Conservation (phyloP, 2,329 filamentous ascomycete species). For the Hymenoscyphus fructigenus region DNA sequence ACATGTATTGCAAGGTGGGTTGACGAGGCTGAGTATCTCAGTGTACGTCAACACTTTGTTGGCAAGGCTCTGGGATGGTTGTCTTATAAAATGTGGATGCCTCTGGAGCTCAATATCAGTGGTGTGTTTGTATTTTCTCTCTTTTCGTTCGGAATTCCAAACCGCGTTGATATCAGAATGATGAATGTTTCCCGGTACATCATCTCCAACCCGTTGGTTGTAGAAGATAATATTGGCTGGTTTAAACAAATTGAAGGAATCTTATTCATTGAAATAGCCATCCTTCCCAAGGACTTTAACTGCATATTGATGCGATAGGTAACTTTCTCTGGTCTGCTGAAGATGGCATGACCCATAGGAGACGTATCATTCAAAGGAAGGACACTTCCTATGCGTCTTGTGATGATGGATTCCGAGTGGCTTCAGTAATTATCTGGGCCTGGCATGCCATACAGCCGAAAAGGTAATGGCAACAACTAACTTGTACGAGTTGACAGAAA, state of each 20-base stretch:
- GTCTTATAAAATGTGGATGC: not conserved
- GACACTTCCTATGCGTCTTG: not conserved
- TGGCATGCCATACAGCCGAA: not conserved
- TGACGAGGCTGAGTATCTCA: not conserved
- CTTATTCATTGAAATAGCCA: not conserved
- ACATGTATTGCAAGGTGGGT: not conserved
- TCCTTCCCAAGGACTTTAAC: not conserved
- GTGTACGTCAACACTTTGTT: not conserved
- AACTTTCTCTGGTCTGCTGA: not conserved
- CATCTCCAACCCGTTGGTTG: not conserved
- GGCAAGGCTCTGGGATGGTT: not conserved
- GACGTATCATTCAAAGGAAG: not conserved
- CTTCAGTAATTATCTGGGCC: not conserved
- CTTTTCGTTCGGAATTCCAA: not conserved
- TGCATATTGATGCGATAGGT: not conserved
- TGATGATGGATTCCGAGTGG: slow-evolving; percentile 3
- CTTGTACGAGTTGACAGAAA: slow-evolving; percentile 1
- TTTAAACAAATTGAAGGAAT: not conserved
- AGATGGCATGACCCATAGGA: not conserved
- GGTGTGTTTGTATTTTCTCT: not conserved
- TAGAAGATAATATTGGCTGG: too few relatives aligned
- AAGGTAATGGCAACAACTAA: slow-evolving; percentile 1
- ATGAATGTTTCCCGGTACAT: not conserved
- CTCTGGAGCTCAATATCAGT: not conserved
- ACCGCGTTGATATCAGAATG: not conserved